Percentiles rank a stretch among this genome's conserved stretches.
Evolutionary conservation across 2,329 filamentous ascomycete genomes (phyloP).

Genomic region (Diaporthe australafricana): DNA sequence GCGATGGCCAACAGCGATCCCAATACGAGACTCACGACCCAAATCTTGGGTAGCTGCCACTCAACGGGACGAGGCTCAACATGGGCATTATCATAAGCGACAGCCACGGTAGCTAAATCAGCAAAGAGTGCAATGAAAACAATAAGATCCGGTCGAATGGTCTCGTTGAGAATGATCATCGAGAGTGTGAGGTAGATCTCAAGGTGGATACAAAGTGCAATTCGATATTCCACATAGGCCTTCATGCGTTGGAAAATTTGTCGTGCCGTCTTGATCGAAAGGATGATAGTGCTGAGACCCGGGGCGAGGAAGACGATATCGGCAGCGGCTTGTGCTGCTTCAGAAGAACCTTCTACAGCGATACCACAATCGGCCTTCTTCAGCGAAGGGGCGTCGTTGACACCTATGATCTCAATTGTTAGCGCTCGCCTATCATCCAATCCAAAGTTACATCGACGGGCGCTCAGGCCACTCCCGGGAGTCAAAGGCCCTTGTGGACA

Average conservation of each 20-base stretch:
- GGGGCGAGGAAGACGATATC: constrained; percentile 82
- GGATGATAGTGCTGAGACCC: constrained; percentile 77
- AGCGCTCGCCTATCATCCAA: background rate
- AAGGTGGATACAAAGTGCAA: constrained; percentile 78
- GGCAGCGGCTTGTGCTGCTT: constrained; percentile 78
- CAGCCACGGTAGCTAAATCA: constrained; percentile 82
- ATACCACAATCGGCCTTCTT: constrained; percentile 82
- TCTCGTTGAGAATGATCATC: constrained; percentile 85
- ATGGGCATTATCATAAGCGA: constrained; percentile 84
- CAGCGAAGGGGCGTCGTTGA: constrained; percentile 78
- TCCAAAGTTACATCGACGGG: too few relatives aligned
- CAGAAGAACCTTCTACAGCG: constrained; percentile 77
- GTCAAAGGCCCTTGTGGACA: too few relatives aligned
- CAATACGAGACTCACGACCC: constrained; percentile 78
- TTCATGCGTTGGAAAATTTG: constrained; percentile 85
- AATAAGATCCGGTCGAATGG: constrained; percentile 77
- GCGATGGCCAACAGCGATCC: constrained; percentile 75
- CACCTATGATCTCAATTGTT: constrained; percentile 50
- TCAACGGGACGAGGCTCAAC: constrained; percentile 81
- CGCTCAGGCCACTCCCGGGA: too few relatives aligned
- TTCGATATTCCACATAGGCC: constrained; percentile 82
- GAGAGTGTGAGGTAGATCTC: constrained; percentile 82
- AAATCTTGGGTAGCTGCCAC: constrained; percentile 86
- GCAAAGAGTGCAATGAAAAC: constrained; percentile 85
- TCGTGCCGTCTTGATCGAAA: constrained; percentile 79